Percentiles rank a stretch among this genome's conserved stretches.
phyloP scores from a whole-genome alignment of 306 rosid genomes.

The Pterocarpus macrocarpus region DNA sequence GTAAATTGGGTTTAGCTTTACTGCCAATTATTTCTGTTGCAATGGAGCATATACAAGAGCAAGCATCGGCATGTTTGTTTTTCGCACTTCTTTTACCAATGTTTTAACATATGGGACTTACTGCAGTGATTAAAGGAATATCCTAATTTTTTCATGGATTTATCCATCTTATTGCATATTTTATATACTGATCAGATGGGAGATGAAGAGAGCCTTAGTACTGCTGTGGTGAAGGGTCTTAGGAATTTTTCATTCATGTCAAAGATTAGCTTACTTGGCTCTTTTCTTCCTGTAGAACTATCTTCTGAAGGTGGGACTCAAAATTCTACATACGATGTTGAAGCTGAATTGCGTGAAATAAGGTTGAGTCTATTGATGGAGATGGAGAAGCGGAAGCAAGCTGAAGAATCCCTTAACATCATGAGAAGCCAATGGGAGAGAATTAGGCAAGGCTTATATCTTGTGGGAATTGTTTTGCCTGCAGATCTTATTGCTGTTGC shows the following conservation, averaged over 20 bases:
- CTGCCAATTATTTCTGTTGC: neutral
- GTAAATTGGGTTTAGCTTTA: constrained; percentile 54
- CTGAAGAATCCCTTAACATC: constrained; percentile 74
- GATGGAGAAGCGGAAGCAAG: constrained; percentile 87
- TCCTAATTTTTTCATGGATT: constrained; percentile 9
- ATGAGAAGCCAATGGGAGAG: constrained; percentile 77
- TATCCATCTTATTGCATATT: constrained; percentile 7
- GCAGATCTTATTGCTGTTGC: constrained; percentile 55
- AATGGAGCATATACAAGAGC: neutral
- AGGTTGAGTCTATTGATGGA: constrained; percentile 77
- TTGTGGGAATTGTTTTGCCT: constrained; percentile 76
- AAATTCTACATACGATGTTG: constrained; percentile 51
- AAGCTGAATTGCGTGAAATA: constrained; percentile 78
- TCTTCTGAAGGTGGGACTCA: constrained; percentile 69
- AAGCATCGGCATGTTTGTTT: neutral
- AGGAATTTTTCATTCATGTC: constrained; percentile 35
- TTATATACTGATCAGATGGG: constrained; percentile 14
- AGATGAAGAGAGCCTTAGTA: constrained; percentile 7
- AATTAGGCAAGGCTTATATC: constrained; percentile 70
- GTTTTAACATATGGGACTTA: neutral
- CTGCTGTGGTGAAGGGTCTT: constrained; percentile 15
- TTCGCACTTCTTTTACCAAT: neutral
- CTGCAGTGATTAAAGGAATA: neutral
- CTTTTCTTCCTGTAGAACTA: constrained; percentile 64
- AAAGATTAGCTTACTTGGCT: constrained; percentile 40